phyloP scores from a whole-genome alignment of 1,139 yeast genomes.

The Debaryomyces psychrophilus region DNA sequence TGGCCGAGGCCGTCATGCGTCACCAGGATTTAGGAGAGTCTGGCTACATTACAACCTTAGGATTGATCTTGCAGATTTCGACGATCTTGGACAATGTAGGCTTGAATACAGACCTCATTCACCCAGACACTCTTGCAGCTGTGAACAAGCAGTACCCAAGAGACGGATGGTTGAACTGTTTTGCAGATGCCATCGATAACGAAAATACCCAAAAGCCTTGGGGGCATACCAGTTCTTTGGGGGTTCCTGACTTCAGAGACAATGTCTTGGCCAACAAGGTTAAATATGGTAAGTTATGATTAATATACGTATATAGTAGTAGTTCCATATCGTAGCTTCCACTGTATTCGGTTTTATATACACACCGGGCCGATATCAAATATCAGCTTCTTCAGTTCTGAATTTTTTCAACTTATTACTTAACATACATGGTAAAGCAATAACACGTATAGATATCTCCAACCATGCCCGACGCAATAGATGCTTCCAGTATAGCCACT shows the following conservation, averaged over 20 bases:
- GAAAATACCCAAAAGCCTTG: conserved; percentile 37
- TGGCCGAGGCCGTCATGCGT: conserved; percentile 41
- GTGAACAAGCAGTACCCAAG: conserved; percentile 32
- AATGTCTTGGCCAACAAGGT: conserved; percentile 33
- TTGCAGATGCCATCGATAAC: conserved; percentile 38
- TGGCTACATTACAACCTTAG: conserved; percentile 41
- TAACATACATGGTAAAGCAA: neutral
- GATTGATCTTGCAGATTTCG: conserved; percentile 38
- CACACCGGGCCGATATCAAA: conserved; percentile 8
- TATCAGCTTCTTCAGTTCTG: neutral
- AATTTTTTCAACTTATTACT: neutral
- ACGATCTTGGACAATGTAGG: conserved; percentile 46
- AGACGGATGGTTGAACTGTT: conserved; percentile 39
- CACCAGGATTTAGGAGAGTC: conserved; percentile 42
- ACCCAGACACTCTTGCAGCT: conserved; percentile 33
- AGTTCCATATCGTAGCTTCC: conserved; percentile 30
- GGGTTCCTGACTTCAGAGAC: conserved; percentile 33
- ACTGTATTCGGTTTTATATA: conserved; percentile 17
- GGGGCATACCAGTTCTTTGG: conserved; percentile 44
- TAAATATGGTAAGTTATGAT: conserved; percentile 23
- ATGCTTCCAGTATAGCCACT: conserved; percentile 35
- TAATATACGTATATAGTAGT: conserved; percentile 25
- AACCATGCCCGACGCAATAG: conserved; percentile 23
- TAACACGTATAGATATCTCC: conserved; percentile 1
- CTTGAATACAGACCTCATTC: conserved; percentile 32